These are phyloP conservation scores for Huntiella omanensis DNA, from an alignment of 2,329 filamentous ascomycete species.

Conservation along the genomic window DNA sequence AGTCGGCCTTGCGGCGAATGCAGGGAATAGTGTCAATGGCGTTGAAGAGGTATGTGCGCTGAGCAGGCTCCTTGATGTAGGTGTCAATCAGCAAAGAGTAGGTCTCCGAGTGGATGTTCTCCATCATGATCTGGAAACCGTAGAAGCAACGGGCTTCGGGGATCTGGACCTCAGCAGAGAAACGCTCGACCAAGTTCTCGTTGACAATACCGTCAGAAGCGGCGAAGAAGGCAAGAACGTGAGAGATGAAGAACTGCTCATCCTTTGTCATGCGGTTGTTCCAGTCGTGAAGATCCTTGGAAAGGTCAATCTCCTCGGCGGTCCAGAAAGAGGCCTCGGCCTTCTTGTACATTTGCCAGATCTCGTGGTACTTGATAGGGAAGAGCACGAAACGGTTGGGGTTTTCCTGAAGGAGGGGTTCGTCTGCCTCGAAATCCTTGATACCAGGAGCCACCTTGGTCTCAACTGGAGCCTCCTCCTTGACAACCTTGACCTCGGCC, in stretches of 20 bases:
- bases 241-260: slow-evolving; percentile 95
- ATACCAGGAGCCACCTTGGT: slow-evolving; percentile 32
- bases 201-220: slow-evolving; percentile 98
- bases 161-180: slow-evolving; percentile 91
- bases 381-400: slow-evolving; percentile 92
- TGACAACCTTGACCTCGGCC: slow-evolving; percentile 25
- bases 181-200: slow-evolving; percentile 95
- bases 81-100: slow-evolving; percentile 98
- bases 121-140: slow-evolving; percentile 99
- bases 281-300: slow-evolving; percentile 98
- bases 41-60: slow-evolving; percentile 90
- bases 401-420: slow-evolving; percentile 91
- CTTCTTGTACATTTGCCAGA: slow-evolving; percentile 99
- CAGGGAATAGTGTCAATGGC: slow-evolving; percentile 97
- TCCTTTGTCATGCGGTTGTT: slow-evolving; percentile 94
- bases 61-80: slow-evolving; percentile 94
- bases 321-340: slow-evolving; percentile 99
- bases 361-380: slow-evolving; percentile 99
- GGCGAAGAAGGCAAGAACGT: slow-evolving; percentile 97
- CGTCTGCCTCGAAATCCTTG: slow-evolving; percentile 55
- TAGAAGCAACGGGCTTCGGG: slow-evolving; percentile 99
- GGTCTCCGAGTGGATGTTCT: slow-evolving; percentile 99
- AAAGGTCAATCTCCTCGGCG: slow-evolving; percentile 96
- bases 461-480: slow-evolving; percentile 16
- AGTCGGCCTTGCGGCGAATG: slow-evolving; percentile 97